A percentile compares a stretch with the other conserved stretches of the same genome.
These are phyloP conservation scores for Nyctanthes arbortristis DNA, from an alignment of 257 asterid genomes.

Conservation along the genomic window DNA sequence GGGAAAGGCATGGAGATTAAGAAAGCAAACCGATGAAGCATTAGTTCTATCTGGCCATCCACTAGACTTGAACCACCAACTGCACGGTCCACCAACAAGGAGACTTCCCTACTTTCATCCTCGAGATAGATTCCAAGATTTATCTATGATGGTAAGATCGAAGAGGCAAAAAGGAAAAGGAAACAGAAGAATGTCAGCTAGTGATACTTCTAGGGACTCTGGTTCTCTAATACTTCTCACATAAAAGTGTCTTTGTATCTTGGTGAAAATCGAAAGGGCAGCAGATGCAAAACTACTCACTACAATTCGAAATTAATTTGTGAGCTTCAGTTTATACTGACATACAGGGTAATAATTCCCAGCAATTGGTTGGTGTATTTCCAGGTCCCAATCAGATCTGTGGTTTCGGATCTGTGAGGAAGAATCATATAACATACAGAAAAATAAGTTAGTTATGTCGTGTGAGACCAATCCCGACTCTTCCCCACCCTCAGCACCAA, in stretches of 20 bases:
- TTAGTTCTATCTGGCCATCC: constrained; percentile 80
- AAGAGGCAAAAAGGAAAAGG: not conserved
- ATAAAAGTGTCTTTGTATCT: constrained; percentile 8
- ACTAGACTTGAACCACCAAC: constrained; percentile 79
- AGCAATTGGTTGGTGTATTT: constrained; percentile 66
- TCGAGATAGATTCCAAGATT: constrained; percentile 76
- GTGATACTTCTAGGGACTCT: constrained; percentile 2
- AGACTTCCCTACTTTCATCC: constrained; percentile 62
- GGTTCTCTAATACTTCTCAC: not conserved
- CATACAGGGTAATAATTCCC: constrained; percentile 86
- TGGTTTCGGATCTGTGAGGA: constrained; percentile 57
- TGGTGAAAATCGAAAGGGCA: no score
- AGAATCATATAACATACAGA: constrained; percentile 13
- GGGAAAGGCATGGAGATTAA: constrained; percentile 10
- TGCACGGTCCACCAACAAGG: constrained; percentile 81
- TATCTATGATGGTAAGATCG: constrained; percentile 38
- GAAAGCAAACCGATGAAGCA: constrained; percentile 62
- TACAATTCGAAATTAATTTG: constrained; percentile 16
- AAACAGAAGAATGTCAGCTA: constrained; percentile 11
- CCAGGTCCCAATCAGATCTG: constrained; percentile 77
- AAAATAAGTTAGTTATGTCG: not conserved
- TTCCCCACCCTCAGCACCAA: no score
- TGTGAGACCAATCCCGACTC: constrained; percentile 8
- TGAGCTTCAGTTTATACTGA: constrained; percentile 23
- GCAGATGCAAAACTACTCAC: no score